A percentile compares a stretch with the other conserved stretches of the same genome.
These are phyloP conservation scores for Auricularia heimuer DNA, from an alignment of 768 basidiomycete genomes.

Conservation along the genomic window DNA sequence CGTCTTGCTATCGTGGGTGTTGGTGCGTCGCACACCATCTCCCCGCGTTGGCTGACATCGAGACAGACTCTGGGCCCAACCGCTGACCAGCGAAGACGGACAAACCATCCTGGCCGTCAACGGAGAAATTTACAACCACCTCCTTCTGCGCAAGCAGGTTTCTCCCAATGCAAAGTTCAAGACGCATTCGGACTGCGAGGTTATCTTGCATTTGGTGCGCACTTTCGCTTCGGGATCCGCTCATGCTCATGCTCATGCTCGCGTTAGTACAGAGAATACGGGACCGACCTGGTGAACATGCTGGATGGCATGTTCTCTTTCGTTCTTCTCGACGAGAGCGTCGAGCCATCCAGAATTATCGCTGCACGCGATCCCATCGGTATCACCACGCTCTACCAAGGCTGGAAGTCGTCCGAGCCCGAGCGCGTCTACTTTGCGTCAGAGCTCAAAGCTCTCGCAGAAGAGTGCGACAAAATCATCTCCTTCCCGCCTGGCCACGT, in stretches of 20 bases:
- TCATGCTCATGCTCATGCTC: slow-evolving; percentile 6
- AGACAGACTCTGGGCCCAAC: slow-evolving; percentile 92
- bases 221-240: neutral
- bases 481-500: slow-evolving; percentile 97
- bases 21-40: slow-evolving; percentile 40
- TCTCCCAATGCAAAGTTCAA: slow-evolving; percentile 71
- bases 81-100: slow-evolving; percentile 77
- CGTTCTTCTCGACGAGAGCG: slow-evolving; percentile 88
- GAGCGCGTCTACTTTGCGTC: slow-evolving; percentile 87
- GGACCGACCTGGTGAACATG: slow-evolving; percentile 59
- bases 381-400: slow-evolving; percentile 97
- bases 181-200: slow-evolving; percentile 97
- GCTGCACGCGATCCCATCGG: slow-evolving; percentile 97
- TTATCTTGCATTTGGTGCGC: slow-evolving; percentile 83
- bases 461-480: slow-evolving; percentile 90
- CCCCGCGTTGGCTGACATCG: neutral
- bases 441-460: slow-evolving; percentile 83
- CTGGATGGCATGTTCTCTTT: slow-evolving; percentile 99
- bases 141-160: slow-evolving; percentile 61
- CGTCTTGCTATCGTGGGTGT: slow-evolving; percentile 97
- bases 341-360: slow-evolving; percentile 80
- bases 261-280: slow-evolving; percentile 72
- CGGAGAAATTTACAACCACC: slow-evolving; percentile 98
- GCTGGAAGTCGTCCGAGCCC: slow-evolving; percentile 77
- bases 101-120: slow-evolving; percentile 85